Evolutionary conservation across 2,329 filamentous ascomycete genomes (phyloP).

Genomic region (Fulvia fulva): DNA sequence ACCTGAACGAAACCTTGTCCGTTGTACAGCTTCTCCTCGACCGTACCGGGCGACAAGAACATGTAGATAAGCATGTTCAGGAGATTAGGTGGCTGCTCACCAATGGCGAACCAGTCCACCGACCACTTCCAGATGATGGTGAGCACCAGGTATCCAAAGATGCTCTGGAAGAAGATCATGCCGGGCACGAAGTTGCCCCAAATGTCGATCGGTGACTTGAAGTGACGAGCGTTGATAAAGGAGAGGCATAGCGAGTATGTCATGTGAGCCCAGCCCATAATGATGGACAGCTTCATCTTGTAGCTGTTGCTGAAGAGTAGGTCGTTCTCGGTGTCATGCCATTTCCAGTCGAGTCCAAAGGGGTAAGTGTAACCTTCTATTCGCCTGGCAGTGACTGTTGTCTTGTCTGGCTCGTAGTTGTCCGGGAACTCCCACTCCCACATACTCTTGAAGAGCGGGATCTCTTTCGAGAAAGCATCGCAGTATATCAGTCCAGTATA

Average conservation of each 20-base stretch:
- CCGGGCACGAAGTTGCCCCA: constrained; percentile 96
- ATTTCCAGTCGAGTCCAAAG: constrained; percentile 91
- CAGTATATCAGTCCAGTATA: constrained; percentile 98
- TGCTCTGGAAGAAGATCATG: constrained; percentile 99
- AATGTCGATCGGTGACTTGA: constrained; percentile 91
- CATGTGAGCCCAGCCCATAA: constrained; percentile 97
- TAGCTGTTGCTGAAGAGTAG: constrained; percentile 96
- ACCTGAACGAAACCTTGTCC: constrained; percentile 76
- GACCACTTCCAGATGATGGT: constrained; percentile 98
- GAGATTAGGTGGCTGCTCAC: constrained; percentile 72
- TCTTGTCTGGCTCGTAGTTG: constrained; percentile 40
- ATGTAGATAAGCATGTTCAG: constrained; percentile 99
- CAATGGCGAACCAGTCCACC: constrained; percentile 73
- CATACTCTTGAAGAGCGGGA: constrained; percentile 82
- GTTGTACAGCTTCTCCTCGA: constrained; percentile 70
- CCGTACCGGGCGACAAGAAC: constrained; percentile 82
- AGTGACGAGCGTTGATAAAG: constrained; percentile 89
- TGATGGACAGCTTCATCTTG: constrained; percentile 99
- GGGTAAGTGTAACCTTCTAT: constrained; percentile 81
- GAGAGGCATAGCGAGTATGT: constrained; percentile 94
- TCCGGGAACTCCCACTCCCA: constrained; percentile 78
- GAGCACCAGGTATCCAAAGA: constrained; percentile 93
- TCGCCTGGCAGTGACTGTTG: constrained; percentile 60
- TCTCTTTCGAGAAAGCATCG: constrained; percentile 89
- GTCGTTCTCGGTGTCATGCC: constrained; percentile 94